Evolutionary conservation across 129 eudicot genomes (phyloP).

Genomic region (Flaveria sonorensis): DNA sequence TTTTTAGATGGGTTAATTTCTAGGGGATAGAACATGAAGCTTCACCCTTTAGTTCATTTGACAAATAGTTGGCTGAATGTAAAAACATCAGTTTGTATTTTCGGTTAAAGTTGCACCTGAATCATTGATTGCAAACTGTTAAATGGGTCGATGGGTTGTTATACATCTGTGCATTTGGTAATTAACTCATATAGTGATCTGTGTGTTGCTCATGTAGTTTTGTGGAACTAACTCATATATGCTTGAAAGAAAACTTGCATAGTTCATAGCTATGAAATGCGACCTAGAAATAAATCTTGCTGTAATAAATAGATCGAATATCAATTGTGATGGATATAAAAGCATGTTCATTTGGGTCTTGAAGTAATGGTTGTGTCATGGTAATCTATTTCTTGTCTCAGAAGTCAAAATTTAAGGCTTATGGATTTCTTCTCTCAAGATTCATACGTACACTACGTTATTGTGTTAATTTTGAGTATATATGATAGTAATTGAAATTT

Average conservation of each 20-base stretch:
- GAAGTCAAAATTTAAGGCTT: background rate
- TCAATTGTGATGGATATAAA: background rate
- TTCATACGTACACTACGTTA: background rate
- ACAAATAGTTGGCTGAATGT: too few relatives aligned
- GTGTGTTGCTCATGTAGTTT: background rate
- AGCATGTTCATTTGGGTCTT: constrained; percentile 11
- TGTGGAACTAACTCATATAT: background rate
- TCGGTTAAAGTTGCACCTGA: background rate
- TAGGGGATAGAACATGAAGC: background rate
- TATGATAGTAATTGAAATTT: constrained; percentile 6
- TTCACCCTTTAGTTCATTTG: background rate
- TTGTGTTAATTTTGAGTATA: background rate
- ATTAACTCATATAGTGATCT: too few relatives aligned
- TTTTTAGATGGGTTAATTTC: background rate
- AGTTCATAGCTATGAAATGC: background rate
- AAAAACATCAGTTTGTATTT: background rate
- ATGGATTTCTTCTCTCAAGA: background rate
- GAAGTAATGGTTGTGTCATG: constrained; percentile 4
- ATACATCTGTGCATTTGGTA: background rate
- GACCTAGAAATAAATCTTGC: background rate
- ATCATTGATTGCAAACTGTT: constrained; percentile 11
- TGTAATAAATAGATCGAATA: background rate
- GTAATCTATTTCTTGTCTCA: constrained; percentile 4
- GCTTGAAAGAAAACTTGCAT: background rate
- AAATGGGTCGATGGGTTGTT: background rate